phyloP scores from a whole-genome alignment of 768 basidiomycete species.

The Pulveroboletus sp. region DNA sequence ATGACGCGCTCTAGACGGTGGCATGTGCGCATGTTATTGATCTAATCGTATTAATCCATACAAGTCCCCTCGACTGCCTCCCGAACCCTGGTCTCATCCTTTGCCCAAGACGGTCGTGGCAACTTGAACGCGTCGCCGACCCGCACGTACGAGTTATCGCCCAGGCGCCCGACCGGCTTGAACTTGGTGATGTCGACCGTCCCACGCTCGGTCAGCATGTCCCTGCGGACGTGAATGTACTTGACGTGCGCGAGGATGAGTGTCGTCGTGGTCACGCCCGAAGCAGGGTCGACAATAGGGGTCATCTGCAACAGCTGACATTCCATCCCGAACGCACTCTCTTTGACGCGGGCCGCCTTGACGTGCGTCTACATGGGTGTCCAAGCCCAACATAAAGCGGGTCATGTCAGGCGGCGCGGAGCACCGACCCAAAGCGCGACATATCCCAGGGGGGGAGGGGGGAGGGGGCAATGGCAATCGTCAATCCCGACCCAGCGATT shows the following conservation, averaged over 20 bases:
- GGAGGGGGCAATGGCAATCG: too few relatives aligned
- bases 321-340: constrained; percentile 47
- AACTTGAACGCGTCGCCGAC: constrained; percentile 22
- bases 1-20: neutral
- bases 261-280: constrained; percentile 24
- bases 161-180: constrained; percentile 34
- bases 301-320: constrained; percentile 33
- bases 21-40: neutral
- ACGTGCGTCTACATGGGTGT: constrained; percentile 30
- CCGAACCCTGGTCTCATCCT: constrained; percentile 6
- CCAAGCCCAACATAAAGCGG: too few relatives aligned
- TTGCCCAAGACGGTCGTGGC: constrained; percentile 8
- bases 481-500: too few relatives aligned
- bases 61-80: constrained; percentile 4
- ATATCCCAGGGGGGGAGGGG: too few relatives aligned
- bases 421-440: too few relatives aligned
- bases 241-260: constrained; percentile 40
- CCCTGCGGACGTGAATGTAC: constrained; percentile 39
- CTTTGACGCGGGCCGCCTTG: constrained; percentile 38
- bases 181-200: constrained; percentile 34
- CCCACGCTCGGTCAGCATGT: constrained; percentile 33
- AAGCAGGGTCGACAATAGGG: constrained; percentile 31
- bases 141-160: constrained; percentile 35
- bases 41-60: neutral
- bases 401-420: too few relatives aligned